A percentile compares a stretch with the other conserved stretches of the same genome.
Conservation (phyloP, 176 grass and related monocot genomes). For the Saccharum officinarum region DNA sequence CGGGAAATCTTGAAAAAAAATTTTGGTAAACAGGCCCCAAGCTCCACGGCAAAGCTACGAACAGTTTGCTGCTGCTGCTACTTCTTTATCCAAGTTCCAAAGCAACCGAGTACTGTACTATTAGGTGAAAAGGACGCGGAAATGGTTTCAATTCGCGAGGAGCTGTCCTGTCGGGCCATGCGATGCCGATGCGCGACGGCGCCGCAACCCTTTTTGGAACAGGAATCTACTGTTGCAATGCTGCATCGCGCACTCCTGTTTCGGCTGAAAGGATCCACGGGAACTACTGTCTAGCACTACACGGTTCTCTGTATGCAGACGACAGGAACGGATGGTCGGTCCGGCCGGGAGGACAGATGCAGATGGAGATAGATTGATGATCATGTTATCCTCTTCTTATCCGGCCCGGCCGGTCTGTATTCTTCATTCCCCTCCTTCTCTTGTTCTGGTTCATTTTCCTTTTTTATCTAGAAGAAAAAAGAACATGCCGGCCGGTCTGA, state of each 20-base stretch:
- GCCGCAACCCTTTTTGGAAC: slow-evolving; percentile 2
- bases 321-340: neutral
- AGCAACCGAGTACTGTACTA: neutral
- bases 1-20: too few species aligned
- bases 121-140: neutral
- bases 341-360: neutral
- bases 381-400: too few species aligned
- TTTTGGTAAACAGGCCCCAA: too few species aligned
- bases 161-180: neutral
- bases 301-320: neutral
- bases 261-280: neutral
- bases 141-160: neutral
- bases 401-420: neutral
- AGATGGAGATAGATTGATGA: neutral
- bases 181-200: neutral
- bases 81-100: neutral
- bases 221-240: neutral
- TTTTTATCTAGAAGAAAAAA: neutral
- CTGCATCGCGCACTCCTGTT: neutral
- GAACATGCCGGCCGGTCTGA: neutral
- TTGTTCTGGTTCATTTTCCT: neutral
- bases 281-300: neutral
- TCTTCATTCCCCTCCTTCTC: neutral
- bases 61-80: too few species aligned
- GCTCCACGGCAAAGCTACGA: too few species aligned